Percentiles rank a stretch among this genome's conserved stretches.
These are phyloP conservation scores for Raffaelea deltoideospora DNA, from an alignment of 2,329 filamentous ascomycete genomes.

Conservation along the genomic window DNA sequence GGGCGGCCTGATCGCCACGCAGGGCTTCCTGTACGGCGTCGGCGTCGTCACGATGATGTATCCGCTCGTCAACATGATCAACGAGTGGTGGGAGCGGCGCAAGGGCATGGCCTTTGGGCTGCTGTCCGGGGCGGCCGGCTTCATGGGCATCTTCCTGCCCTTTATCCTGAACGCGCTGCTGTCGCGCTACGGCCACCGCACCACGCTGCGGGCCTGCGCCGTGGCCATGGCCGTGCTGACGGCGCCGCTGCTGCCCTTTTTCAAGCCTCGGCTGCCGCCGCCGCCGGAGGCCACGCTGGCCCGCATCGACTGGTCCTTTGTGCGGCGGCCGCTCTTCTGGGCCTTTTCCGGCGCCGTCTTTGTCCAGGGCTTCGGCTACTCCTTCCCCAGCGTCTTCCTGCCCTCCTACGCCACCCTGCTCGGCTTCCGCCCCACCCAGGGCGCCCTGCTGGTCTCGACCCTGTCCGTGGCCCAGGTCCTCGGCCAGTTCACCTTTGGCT, in stretches of 20 bases:
- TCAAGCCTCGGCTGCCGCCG: slow-evolving; percentile 38
- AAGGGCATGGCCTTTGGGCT: slow-evolving; percentile 49
- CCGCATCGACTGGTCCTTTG: slow-evolving; percentile 1
- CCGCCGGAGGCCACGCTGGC: slow-evolving; percentile 7
- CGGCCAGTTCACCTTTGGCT: slow-evolving; percentile 42
- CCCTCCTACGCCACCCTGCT: slow-evolving; percentile 39
- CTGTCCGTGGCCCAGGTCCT: slow-evolving; percentile 45
- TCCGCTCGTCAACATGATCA: slow-evolving; percentile 41
- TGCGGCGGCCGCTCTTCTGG: neutral
- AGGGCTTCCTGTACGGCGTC: slow-evolving; percentile 45
- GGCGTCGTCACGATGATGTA: slow-evolving; percentile 40
- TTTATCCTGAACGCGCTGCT: slow-evolving; percentile 38
- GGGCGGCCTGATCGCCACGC: slow-evolving; percentile 39
- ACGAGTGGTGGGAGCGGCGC: slow-evolving; percentile 45
- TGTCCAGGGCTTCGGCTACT: slow-evolving; percentile 45
- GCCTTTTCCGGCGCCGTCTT: slow-evolving; percentile 29
- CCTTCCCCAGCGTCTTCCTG: slow-evolving; percentile 47
- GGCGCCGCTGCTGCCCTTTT: slow-evolving; percentile 37
- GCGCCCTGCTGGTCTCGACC: slow-evolving; percentile 40
- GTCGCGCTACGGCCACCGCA: slow-evolving; percentile 31
- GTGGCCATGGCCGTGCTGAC: slow-evolving; percentile 33
- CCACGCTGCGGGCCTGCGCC: slow-evolving; percentile 38
- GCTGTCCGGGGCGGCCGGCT: slow-evolving; percentile 41
- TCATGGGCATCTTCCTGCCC: slow-evolving; percentile 34
- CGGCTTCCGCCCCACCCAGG: slow-evolving; percentile 29